Percentiles rank a stretch among this genome's conserved stretches.
Evolutionary conservation across 2,329 filamentous ascomycete species (phyloP).

Genomic region (Aspergillus arachidicola): DNA sequence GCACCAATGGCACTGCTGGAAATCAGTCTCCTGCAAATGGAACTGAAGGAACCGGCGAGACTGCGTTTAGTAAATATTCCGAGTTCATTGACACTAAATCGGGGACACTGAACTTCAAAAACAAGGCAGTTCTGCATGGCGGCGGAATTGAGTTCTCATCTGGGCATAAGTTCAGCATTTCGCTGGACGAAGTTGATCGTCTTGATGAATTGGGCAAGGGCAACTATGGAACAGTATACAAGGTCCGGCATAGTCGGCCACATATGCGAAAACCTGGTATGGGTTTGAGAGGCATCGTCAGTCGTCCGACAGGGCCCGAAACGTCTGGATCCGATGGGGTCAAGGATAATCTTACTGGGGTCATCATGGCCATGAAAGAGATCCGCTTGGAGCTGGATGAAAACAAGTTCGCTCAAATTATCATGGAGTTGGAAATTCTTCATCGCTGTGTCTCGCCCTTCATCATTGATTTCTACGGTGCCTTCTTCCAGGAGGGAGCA

Average conservation of each 20-base stretch:
- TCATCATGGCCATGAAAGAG: conserved; percentile 99
- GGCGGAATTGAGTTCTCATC: conserved; percentile 90
- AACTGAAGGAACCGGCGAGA: conserved; percentile 44
- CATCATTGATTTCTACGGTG: conserved; percentile 98
- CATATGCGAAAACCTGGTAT: conserved; percentile 62
- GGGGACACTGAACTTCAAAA: conserved; percentile 88
- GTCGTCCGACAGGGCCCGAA: conserved; percentile 33
- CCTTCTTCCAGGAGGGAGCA: conserved; percentile 97
- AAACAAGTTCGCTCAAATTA: conserved; percentile 92
- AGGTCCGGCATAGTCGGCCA: conserved; percentile 81
- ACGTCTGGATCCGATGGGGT: conserved; percentile 19
- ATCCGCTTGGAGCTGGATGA: conserved; percentile 94
- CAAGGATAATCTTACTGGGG: conserved; percentile 54
- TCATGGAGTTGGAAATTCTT: conserved; percentile 95
- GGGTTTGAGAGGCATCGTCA: conserved; percentile 63
- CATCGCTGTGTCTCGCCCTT: conserved; percentile 94
- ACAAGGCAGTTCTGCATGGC: conserved; percentile 85
- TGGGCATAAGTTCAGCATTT: conserved; percentile 89
- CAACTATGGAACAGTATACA: conserved; percentile 98
- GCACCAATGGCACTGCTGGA: conserved; percentile 51
- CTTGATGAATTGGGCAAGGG: conserved; percentile 93
- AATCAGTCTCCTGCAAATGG: conserved; percentile 31
- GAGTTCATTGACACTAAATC: conserved; percentile 91
- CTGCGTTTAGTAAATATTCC: conserved; percentile 67
- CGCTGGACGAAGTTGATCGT: conserved; percentile 91